A percentile compares a stretch with the other conserved stretches of the same genome.
Evolutionary conservation across 495 filamentous ascomycete species (phyloP).

Genomic region (Trichoderma parareesei): DNA sequence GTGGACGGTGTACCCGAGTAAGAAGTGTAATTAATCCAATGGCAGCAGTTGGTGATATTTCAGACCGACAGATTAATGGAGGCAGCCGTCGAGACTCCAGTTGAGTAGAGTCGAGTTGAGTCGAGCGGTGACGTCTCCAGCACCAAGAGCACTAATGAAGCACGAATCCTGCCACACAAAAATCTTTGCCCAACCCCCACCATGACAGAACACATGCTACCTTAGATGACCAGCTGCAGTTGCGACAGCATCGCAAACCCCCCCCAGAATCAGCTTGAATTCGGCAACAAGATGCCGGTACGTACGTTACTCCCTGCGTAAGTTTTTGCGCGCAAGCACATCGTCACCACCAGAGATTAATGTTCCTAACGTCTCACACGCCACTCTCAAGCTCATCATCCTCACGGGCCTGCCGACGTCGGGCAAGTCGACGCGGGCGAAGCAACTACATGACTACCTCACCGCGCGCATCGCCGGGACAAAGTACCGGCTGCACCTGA

Average conservation of each 20-base stretch:
- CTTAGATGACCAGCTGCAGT: too few relatives aligned
- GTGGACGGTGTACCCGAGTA: neutral
- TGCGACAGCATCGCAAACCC: neutral
- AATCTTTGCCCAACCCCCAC: neutral
- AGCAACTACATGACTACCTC: conserved; percentile 66
- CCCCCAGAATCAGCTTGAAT: neutral
- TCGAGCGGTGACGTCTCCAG: neutral
- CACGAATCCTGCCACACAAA: conserved; percentile 7
- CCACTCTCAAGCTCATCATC: conserved; percentile 65
- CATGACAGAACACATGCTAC: neutral
- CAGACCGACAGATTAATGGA: too few relatives aligned
- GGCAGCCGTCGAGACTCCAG: neutral
- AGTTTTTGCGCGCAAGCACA: neutral
- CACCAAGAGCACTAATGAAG: neutral
- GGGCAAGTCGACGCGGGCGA: conserved; percentile 81
- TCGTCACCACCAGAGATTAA: neutral
- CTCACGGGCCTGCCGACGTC: conserved; percentile 89
- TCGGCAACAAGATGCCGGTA: conserved; percentile 10
- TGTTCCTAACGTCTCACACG: neutral
- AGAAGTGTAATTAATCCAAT: too few relatives aligned
- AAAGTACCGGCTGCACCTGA: conserved; percentile 52
- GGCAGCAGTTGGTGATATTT: too few relatives aligned
- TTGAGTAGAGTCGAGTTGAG: neutral
- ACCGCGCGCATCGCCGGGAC: conserved; percentile 39
- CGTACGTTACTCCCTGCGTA: conserved; percentile 1